Evolutionary conservation across 1,284 basidiomycete species (phyloP), one percentile per base, ranked within the genome.

Genomic region (Tilletia horrida): DNA sequence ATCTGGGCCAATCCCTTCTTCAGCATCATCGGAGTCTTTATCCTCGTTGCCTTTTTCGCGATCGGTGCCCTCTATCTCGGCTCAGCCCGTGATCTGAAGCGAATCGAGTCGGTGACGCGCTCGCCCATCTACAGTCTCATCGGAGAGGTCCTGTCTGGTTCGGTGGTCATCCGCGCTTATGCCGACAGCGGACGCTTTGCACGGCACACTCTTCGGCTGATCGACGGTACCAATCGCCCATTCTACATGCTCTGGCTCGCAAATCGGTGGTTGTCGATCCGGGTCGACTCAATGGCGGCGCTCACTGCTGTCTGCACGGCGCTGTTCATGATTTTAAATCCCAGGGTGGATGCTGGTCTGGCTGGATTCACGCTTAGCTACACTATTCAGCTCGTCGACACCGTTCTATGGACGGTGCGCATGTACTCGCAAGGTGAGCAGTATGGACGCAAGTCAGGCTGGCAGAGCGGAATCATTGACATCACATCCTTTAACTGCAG

Each of bases 161-260:
- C 92, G 62, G 84, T 91, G 55, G 89, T 90, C n/a, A 91, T 95
- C 45, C 87, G 93, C 62, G 93, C 92, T 0, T 96, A 93, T 83
- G 90, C 89, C 9, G 90, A 88, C 1, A 92, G 94, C 76, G 84
- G 84, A 47, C 84, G 87, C n/a, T 93, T 95, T 84, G 85, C 93
- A 74, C 71, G 78, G 40, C 74, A 78, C 67, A 79, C 77, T 63
- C 70, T 82, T 61, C 68, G 75, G 11, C 67, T 81, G 48, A 71
- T 82, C 31, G 81, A 82, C 68, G 86, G 90, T 66, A 85, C 86
- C 62, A 76, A 78, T 65, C 71, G 78, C 11, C 76, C 78, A 2
- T 82, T 79, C 67, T 76, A 77, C 69, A 81, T 76, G 63, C 70
- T 82, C 61, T 83, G 93, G 42, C 90, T 89, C 78, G 77, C 84